Evolutionary conservation across 1,284 basidiomycete genomes (phyloP).

Genomic region (Apiotrichum sp.): DNA sequence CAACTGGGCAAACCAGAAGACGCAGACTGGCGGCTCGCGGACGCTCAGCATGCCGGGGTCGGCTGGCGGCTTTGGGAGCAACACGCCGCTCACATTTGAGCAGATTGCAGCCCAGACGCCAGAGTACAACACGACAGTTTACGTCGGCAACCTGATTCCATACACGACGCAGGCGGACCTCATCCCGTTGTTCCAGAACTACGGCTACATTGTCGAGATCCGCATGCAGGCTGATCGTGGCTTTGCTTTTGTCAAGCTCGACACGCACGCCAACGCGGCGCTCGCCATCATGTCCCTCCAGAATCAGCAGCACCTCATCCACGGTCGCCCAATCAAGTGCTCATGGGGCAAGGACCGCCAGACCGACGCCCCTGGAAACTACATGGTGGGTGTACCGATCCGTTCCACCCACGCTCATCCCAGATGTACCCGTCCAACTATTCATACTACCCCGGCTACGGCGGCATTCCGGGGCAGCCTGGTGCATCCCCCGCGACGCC

Average conservation of each 20-base stretch:
- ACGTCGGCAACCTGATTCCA: conserved; percentile 95
- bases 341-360: conserved; percentile 93
- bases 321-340: conserved; percentile 91
- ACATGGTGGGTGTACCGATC: conserved; percentile 7
- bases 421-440: conserved; percentile 30
- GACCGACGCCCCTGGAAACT: conserved; percentile 13
- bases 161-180: conserved; percentile 93
- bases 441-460: conserved; percentile 43
- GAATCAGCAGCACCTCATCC: conserved; percentile 80
- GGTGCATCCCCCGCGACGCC: conserved; percentile 19
- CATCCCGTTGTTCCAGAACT: conserved; percentile 85
- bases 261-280: conserved; percentile 94
- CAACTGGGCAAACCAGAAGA: conserved; percentile 99
- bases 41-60: conserved; percentile 39
- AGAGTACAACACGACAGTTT: conserved; percentile 88
- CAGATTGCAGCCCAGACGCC: conserved; percentile 81
- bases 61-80: conserved; percentile 52
- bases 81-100: conserved; percentile 78
- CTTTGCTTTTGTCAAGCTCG: conserved; percentile 96
- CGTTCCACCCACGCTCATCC: not conserved
- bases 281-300: conserved; percentile 93
- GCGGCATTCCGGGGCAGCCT: conserved; percentile 38
- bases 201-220: conserved; percentile 95
- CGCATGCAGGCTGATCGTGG: conserved; percentile 97
- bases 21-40: conserved; percentile 56